Evolutionary conservation across 2,329 filamentous ascomycete species (phyloP).

Genomic region (Ilyonectria destructans): DNA sequence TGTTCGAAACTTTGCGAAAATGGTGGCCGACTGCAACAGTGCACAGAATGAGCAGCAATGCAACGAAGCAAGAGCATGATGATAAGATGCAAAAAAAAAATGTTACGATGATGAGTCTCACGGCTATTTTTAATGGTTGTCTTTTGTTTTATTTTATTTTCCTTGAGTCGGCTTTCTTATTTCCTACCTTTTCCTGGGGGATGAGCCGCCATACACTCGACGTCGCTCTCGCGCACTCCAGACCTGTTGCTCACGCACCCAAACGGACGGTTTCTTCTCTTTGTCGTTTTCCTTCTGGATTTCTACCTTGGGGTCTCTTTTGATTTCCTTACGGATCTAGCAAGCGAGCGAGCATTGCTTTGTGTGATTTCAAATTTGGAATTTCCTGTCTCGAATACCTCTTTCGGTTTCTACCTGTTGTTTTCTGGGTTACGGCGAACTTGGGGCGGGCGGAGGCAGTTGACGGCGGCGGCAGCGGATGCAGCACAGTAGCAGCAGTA

Average conservation of each 20-base stretch:
- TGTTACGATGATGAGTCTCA: constrained; percentile 56
- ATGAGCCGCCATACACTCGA: constrained; percentile 51
- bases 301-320: constrained; percentile 51
- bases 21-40: constrained; percentile 83
- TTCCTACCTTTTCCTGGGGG: constrained; percentile 44
- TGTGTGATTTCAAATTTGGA: constrained; percentile 52
- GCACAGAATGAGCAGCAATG: constrained; percentile 61
- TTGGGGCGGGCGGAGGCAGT: constrained; percentile 33
- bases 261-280: constrained; percentile 56
- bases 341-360: constrained; percentile 56
- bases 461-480: constrained; percentile 26
- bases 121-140: constrained; percentile 43
- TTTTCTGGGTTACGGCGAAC: constrained; percentile 44
- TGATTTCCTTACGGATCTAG: constrained; percentile 55
- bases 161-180: constrained; percentile 44
- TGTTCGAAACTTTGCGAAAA: constrained; percentile 91
- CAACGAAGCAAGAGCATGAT: constrained; percentile 61
- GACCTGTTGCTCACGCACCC: constrained; percentile 68
- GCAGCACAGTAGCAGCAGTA: constrained; percentile 42
- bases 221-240: constrained; percentile 57
- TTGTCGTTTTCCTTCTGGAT: constrained; percentile 52
- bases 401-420: constrained; percentile 28
- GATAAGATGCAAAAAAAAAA: constrained; percentile 54
- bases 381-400: constrained; percentile 49
- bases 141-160: constrained; percentile 47